Base-by-base conservation (phyloP, 2,329 filamentous ascomycete genomes). In the Aspergillus sp. region DNA sequence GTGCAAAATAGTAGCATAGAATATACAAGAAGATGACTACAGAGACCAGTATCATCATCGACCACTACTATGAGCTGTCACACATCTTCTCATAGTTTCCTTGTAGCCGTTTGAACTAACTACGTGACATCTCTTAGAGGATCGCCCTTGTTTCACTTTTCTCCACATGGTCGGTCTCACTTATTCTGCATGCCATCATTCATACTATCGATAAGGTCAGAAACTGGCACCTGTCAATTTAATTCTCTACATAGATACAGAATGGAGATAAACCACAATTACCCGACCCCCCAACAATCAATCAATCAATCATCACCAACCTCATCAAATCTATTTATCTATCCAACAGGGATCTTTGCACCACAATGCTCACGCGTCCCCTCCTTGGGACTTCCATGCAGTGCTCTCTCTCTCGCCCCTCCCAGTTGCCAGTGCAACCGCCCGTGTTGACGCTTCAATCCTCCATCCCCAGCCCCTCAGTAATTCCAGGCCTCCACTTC, bases 361-460 rank as follows among this genome's bases (percentile, higher is more conserved):
- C 15, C 15, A 28, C 15, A n/a, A 50, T 30, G 23, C 32, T 36
- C 32, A 36, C 25, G 12, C 15, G 39, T 21, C 28, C 10, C 23
- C 5, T 23, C 36, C 15, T 4, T 39, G 30, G 47, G 49, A 52
- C 25, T 28, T 28, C 0, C 25, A 28, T 21, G 50, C 50, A 38
- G 32, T 17, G 8, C 25, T 28, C 25, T 28, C 23, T 23, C 23
- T n/a, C 30, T 25, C n/a, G 51, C 48, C 48, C 36, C 19, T 52
- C 30, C 15, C 50, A 30, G 66, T 68, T 68, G 66, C 66, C 61
- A 54, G 60, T 58, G 66, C 66, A 68, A 68, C 66, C 60, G 41
- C 56, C 66, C 63, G 63, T 65, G 64, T 65, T 64, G 58, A 62
- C 53, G 48, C 23, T 53, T 55, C 58, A 52, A 54, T 58, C 52